phyloP scores from a whole-genome alignment of 1,284 basidiomycete species.

The Schizopora paradoxa region DNA sequence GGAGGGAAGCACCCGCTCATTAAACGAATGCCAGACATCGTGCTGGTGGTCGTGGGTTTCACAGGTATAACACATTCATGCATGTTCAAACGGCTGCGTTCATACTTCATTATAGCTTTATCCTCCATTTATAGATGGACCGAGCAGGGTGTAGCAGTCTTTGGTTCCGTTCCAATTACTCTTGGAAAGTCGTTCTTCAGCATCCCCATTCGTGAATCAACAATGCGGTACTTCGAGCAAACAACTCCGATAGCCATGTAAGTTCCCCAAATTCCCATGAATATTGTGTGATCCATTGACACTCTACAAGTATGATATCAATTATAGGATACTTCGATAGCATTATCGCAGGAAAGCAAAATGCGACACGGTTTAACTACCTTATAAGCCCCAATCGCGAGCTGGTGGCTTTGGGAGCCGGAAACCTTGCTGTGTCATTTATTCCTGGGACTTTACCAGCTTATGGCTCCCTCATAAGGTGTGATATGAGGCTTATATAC shows the following conservation, averaged over 20 bases:
- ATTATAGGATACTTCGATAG: slow-evolving; percentile 77
- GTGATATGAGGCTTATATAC: not conserved
- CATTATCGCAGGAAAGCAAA: slow-evolving; percentile 85
- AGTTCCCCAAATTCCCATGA: slow-evolving; percentile 3
- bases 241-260: slow-evolving; percentile 81
- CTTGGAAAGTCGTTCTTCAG: slow-evolving; percentile 55
- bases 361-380: slow-evolving; percentile 75
- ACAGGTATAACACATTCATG: slow-evolving; percentile 68
- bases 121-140: slow-evolving; percentile 74
- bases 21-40: slow-evolving; percentile 80
- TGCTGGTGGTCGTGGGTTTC: slow-evolving; percentile 68
- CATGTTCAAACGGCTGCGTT: slow-evolving; percentile 30
- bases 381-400: slow-evolving; percentile 90
- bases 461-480: slow-evolving; percentile 85
- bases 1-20: slow-evolving; percentile 59
- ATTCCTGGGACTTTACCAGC: slow-evolving; percentile 84
- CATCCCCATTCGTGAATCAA: slow-evolving; percentile 57
- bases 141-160: slow-evolving; percentile 68
- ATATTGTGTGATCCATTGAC: not conserved
- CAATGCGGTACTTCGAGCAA: slow-evolving; percentile 57
- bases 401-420: slow-evolving; percentile 76
- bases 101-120: too few relatives aligned
- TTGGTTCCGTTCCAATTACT: slow-evolving; percentile 68
- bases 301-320: slow-evolving; percentile 53
- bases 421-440: slow-evolving; percentile 74